phyloP scores from a whole-genome alignment of 768 basidiomycete species.

The Boletus vermiculosoides region DNA sequence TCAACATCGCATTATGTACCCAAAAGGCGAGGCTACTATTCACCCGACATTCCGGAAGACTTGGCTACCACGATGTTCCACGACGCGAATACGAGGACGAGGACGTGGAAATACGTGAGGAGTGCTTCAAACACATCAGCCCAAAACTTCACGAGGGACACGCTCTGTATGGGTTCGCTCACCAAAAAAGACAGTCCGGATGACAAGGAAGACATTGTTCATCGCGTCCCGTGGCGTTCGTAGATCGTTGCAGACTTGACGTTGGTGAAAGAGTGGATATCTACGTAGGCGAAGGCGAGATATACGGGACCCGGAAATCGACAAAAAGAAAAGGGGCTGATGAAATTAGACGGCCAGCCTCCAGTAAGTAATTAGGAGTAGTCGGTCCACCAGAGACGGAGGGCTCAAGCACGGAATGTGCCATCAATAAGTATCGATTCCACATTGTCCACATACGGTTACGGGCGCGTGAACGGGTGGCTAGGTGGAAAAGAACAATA shows the following conservation, averaged over 20 bases:
- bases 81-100: conserved; percentile 53
- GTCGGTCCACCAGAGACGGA: conserved; percentile 26
- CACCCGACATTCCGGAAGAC: conserved; percentile 39
- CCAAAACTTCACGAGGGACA: not conserved
- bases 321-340: not conserved
- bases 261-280: conserved; percentile 14
- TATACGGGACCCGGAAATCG: not conserved
- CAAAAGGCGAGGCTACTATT: conserved; percentile 8
- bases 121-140: conserved; percentile 31
- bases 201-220: conserved; percentile 54
- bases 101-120: conserved; percentile 48
- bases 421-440: conserved; percentile 14
- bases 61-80: conserved; percentile 52
- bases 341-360: conserved; percentile 13
- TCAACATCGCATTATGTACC: not conserved
- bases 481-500: conserved; percentile 18
- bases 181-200: conserved; percentile 61
- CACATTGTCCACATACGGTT: conserved; percentile 6
- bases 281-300: not conserved
- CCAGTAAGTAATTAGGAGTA: conserved; percentile 6
- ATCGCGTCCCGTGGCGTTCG: conserved; percentile 26
- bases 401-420: not conserved
- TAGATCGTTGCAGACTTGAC: conserved; percentile 5
- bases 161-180: conserved; percentile 18
- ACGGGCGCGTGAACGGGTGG: not conserved